A percentile compares a stretch with the other conserved stretches of the same genome.
phyloP scores from a whole-genome alignment of 176 grass and related monocot genomes.

The maize (Zea mays) region DNA sequence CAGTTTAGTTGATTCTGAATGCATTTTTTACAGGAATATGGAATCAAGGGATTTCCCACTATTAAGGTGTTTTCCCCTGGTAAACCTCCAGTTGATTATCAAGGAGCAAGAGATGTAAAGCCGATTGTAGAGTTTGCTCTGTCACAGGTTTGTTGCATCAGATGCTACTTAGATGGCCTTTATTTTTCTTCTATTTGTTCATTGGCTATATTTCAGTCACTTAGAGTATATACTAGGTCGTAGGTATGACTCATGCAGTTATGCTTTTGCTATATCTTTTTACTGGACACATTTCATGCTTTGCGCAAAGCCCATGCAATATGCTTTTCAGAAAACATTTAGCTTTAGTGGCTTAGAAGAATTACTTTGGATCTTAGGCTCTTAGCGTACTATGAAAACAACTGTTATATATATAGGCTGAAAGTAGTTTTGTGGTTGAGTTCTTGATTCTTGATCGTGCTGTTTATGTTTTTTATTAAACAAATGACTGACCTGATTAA shows the following conservation, averaged over 20 bases:
- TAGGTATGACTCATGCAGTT: slow-evolving; percentile 2
- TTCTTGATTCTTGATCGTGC: slow-evolving; percentile 5
- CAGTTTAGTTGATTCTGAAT: neutral
- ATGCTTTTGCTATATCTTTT: slow-evolving; percentile 9
- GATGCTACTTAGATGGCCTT: neutral
- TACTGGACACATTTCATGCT: neutral
- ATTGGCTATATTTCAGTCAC: slow-evolving; percentile 10
- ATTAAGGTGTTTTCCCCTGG: slow-evolving; percentile 95
- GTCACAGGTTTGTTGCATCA: slow-evolving; percentile 60
- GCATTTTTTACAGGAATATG: slow-evolving; percentile 71
- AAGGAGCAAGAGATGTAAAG: slow-evolving; percentile 92
- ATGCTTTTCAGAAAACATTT: neutral
- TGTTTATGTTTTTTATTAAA: neutral
- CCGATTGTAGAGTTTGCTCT: slow-evolving; percentile 92
- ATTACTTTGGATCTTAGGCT: slow-evolving; percentile 8
- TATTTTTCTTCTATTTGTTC: slow-evolving; percentile 28
- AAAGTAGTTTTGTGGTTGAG: slow-evolving; percentile 7
- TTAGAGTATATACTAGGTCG: neutral
- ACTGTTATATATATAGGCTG: neutral
- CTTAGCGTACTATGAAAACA: neutral
- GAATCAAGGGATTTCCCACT: slow-evolving; percentile 89
- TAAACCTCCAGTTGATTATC: slow-evolving; percentile 92
- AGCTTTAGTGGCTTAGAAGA: slow-evolving; percentile 9
- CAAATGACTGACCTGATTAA: neutral
- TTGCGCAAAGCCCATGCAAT: neutral